Conservation (phyloP, 2,329 filamentous ascomycete genomes). For the Atkinsonella hypoxylon region DNA sequence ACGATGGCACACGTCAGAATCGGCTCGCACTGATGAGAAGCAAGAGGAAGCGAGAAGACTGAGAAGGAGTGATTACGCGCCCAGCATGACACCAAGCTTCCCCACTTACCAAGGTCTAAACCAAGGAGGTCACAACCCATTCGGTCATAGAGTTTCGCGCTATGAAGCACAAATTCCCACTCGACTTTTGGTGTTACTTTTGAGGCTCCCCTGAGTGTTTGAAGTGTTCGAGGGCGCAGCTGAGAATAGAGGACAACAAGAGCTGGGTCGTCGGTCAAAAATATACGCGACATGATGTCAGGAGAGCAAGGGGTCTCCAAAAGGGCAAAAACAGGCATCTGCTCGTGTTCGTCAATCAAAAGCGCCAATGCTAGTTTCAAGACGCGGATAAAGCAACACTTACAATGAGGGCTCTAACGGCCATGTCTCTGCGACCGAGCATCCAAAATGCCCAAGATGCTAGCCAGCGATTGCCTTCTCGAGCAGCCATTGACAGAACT, state of each 20-base stretch:
- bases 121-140: conserved; percentile 92
- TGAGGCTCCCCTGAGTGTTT: conserved; percentile 75
- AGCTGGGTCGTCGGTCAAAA: conserved; percentile 82
- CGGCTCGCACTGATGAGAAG: background rate
- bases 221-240: conserved; percentile 66
- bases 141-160: conserved; percentile 69
- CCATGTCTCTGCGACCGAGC: conserved; percentile 68
- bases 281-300: conserved; percentile 63
- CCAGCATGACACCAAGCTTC: background rate
- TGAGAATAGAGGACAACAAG: conserved; percentile 80
- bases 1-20: background rate
- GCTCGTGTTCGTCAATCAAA: background rate
- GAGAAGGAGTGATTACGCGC: background rate
- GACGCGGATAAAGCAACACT: conserved; percentile 19
- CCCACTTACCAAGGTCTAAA: conserved; percentile 58
- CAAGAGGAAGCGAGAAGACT: background rate
- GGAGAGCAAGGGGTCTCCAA: conserved; percentile 56
- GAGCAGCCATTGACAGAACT: conserved; percentile 63
- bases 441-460: conserved; percentile 96
- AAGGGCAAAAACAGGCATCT: conserved; percentile 69
- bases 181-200: conserved; percentile 69
- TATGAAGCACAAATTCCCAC: conserved; percentile 83
- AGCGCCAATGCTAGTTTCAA: background rate
- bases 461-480: conserved; percentile 83
- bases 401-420: conserved; percentile 72